phyloP scores from a whole-genome alignment of 805 yeast species.

The Saccharomycopsis sp. region DNA sequence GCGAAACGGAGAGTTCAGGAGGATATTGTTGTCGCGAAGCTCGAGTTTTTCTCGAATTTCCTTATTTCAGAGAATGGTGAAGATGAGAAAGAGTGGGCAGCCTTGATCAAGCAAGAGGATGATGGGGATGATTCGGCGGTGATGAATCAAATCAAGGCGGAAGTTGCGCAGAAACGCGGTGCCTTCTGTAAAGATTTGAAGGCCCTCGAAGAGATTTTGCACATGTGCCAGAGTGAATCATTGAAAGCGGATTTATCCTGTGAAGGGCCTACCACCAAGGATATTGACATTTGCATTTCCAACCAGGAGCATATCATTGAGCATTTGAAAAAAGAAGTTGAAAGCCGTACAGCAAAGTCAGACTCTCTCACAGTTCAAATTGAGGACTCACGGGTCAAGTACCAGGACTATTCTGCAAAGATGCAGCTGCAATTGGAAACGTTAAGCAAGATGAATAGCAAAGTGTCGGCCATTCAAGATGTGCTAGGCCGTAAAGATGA shows the following conservation, averaged over 20 bases:
- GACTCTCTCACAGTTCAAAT: slow-evolving; percentile 39
- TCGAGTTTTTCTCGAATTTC: slow-evolving; percentile 14
- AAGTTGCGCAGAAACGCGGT: neutral
- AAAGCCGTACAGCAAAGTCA: too few relatives aligned
- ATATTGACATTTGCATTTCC: neutral
- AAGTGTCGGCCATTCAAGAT: slow-evolving; percentile 8
- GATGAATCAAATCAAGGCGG: slow-evolving; percentile 2
- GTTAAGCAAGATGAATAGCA: slow-evolving; percentile 5
- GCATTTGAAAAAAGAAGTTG: slow-evolving; percentile 46
- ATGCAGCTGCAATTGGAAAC: slow-evolving; percentile 11
- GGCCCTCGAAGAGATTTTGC: neutral
- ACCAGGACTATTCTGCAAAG: slow-evolving; percentile 33
- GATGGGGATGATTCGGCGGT: slow-evolving; percentile 14
- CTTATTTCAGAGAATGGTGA: slow-evolving; percentile 12
- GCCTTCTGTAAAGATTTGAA: neutral
- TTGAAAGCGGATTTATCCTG: neutral
- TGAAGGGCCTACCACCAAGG: too few relatives aligned
- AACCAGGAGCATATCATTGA: slow-evolving; percentile 17
- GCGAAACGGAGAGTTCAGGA: slow-evolving; percentile 1
- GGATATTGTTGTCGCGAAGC: slow-evolving; percentile 3
- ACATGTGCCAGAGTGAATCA: neutral
- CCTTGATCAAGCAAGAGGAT: slow-evolving; percentile 14
- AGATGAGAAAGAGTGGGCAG: slow-evolving; percentile 1
- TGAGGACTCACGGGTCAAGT: slow-evolving; percentile 31
- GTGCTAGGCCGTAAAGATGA: slow-evolving; percentile 6